Percentiles rank a stretch among this genome's conserved stretches.
These are phyloP conservation scores for Lepidium aucheri DNA, from an alignment of 345 rosid genomes.

Conservation along the genomic window DNA sequence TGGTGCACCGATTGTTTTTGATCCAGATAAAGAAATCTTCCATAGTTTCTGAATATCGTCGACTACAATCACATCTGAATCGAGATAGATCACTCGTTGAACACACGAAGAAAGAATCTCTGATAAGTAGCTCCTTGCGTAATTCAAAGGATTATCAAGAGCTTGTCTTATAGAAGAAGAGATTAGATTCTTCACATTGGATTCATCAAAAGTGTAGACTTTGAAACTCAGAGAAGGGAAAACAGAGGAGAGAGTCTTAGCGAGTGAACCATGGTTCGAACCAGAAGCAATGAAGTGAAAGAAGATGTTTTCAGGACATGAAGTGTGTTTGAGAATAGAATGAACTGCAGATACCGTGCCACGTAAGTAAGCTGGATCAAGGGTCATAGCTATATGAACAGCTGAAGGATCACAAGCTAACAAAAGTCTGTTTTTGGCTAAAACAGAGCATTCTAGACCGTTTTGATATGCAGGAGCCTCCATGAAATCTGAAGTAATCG, in stretches of 20 bases:
- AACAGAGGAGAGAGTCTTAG: slow-evolving; percentile 25
- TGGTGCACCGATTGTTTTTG: slow-evolving; percentile 57
- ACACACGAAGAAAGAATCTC: slow-evolving; percentile 47
- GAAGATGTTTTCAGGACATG: slow-evolving; percentile 71
- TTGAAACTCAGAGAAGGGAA: slow-evolving; percentile 54
- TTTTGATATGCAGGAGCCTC: slow-evolving; percentile 67
- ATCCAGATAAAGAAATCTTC: slow-evolving; percentile 31
- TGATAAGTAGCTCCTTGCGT: slow-evolving; percentile 63
- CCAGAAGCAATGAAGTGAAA: slow-evolving; percentile 57
- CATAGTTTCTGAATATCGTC: slow-evolving; percentile 57
- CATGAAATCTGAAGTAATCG: slow-evolving; percentile 27
- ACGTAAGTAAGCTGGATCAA: slow-evolving; percentile 61
- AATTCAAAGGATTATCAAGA: slow-evolving; percentile 66
- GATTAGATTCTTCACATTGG: slow-evolving; percentile 36
- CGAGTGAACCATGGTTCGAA: slow-evolving; percentile 9
- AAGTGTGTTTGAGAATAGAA: slow-evolving; percentile 58
- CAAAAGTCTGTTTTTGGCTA: slow-evolving; percentile 4
- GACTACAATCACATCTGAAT: slow-evolving; percentile 54
- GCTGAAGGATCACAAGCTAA: slow-evolving; percentile 35
- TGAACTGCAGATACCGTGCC: slow-evolving; percentile 71
- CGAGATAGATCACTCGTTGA: slow-evolving; percentile 54
- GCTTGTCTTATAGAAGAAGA: slow-evolving; percentile 61
- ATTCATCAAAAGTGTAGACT: slow-evolving; percentile 43
- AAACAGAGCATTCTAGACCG: slow-evolving; percentile 32
- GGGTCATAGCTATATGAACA: slow-evolving; percentile 73